Evolutionary conservation across 1,139 yeast genomes (phyloP), one percentile per base, ranked within the genome.

Genomic region (Magnusiomyces sp.): DNA sequence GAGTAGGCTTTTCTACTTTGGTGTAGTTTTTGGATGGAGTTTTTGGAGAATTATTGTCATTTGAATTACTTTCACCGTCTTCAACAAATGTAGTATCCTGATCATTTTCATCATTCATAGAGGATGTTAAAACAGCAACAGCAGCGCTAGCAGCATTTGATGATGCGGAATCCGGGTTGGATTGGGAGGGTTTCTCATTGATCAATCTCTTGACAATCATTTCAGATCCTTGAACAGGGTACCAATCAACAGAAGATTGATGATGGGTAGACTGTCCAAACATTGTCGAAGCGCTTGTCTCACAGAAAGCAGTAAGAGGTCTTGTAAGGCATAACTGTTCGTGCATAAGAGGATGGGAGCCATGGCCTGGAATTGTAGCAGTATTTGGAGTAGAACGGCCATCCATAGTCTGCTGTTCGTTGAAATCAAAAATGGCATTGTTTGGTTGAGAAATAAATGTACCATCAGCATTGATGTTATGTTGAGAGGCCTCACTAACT

Each of bases 261-360:
- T 38, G 41, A 17, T 14, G 34, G 13, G 9, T 9, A 31, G 34
- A 13, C 9, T 9, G 34, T 9, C 9, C 13, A n/a, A 38, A 38
- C 41, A 38, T 38, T 16, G 14, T 13, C 11, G 41, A 27, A 13
- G 36, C 32, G 6, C 50, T 37, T 9, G 50, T 41, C 31, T 51
- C 53, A 29, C 49, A 46, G 33, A 51, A 51, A 4, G 53, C 53
- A 5, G 53, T 51, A 38, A 51, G 34, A 1, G 53, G 53, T 5
- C 53, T 34, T 9, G 34, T 13, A 9, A 31, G 9, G 34, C 13
- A 9, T 13, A 31, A 9, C 11, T 9, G 10, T 9, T 31, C 34
- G 13, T 9, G 34, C 9, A 31, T 13, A 9, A 31, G 34, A 11
- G 7, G 14, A 5, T 14, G 19, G 4, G 23, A 5, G 20, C 17